Base-by-base conservation (phyloP, 495 filamentous ascomycete species). In the Penicillium cataractarum region DNA sequence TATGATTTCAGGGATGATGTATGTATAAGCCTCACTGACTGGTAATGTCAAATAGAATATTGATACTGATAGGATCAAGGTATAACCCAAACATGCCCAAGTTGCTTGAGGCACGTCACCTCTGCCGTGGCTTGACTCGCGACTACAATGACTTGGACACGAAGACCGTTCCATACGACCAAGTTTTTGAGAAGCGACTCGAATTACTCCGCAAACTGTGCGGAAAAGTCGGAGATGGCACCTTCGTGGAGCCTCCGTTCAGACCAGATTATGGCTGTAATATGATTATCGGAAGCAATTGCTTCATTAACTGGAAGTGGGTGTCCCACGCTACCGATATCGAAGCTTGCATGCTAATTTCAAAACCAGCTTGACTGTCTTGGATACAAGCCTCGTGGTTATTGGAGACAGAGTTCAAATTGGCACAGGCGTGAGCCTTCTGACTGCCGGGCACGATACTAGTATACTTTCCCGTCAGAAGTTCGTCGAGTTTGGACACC, bases 391-490 rank as follows among this genome's bases (percentile, higher is more conserved):
- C 68, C 65, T 84, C 9, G 87, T 95, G 42, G 83, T 83, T 27
- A 87, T 96, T 61, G 92, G 92, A 12, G 81, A 87, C 21, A 85
- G 92, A 19, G 91, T 90, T 3, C 81, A 95, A 26, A 76, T 94
- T 54, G 92, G 89, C 0, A 88, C 92, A 0, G 89, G 89, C 62
- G 89, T 92, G 27, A 69, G 77, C 44, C 86, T 96, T 64, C 89
- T 82, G 70, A 78, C 80, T 10, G 91, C 82, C 0, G 85, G 84
- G 1, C 92, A 96, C 68, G 88, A 92, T 60, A 89, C 89, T 0
- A 78, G 77, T 9, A 70, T 91, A 4, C 81, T 90, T 7, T 89
- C 91, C 57, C 90, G 92, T 0, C 85, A 83, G 4, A 78, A 84
- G 49, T 91, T 90, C 0, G 88, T 92, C 0, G 92, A 96, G 71